phyloP scores from a whole-genome alignment of 2,329 filamentous ascomycete species.

The Penicillium sp. region DNA sequence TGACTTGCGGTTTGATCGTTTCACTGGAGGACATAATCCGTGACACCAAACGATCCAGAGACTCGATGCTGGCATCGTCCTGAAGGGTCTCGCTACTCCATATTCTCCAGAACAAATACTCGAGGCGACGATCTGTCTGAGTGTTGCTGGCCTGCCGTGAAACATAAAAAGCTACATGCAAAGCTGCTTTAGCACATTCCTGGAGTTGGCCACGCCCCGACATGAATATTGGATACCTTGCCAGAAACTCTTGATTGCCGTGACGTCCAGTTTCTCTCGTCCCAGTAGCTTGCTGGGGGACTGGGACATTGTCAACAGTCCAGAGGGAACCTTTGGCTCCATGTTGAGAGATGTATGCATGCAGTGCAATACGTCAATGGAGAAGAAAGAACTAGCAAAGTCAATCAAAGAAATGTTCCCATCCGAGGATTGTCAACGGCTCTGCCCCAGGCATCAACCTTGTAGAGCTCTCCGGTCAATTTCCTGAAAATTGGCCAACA shows the following conservation, averaged over 20 bases:
- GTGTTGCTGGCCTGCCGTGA: slow-evolving; percentile 45
- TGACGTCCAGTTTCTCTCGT: slow-evolving; percentile 37
- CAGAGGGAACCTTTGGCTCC: slow-evolving; percentile 40
- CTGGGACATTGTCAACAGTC: slow-evolving; percentile 42
- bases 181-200: background rate
- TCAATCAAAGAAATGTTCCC: background rate
- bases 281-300: slow-evolving; percentile 38
- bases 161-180: slow-evolving; percentile 45
- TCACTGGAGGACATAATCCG: slow-evolving; percentile 35
- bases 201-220: background rate
- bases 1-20: background rate
- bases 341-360: slow-evolving; percentile 23
- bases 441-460: background rate
- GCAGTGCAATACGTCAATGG: background rate
- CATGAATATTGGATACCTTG: slow-evolving; percentile 38
- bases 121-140: slow-evolving; percentile 44
- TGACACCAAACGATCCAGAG: slow-evolving; percentile 44
- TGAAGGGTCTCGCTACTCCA: slow-evolving; percentile 44
- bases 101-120: slow-evolving; percentile 55
- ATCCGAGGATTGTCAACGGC: background rate
- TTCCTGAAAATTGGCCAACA: background rate
- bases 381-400: background rate
- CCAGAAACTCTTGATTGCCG: slow-evolving; percentile 48
- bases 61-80: slow-evolving; percentile 37
- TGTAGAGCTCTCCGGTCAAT: background rate